phyloP scores from a whole-genome alignment of 768 basidiomycete genomes.

The Boletus reticulatus region DNA sequence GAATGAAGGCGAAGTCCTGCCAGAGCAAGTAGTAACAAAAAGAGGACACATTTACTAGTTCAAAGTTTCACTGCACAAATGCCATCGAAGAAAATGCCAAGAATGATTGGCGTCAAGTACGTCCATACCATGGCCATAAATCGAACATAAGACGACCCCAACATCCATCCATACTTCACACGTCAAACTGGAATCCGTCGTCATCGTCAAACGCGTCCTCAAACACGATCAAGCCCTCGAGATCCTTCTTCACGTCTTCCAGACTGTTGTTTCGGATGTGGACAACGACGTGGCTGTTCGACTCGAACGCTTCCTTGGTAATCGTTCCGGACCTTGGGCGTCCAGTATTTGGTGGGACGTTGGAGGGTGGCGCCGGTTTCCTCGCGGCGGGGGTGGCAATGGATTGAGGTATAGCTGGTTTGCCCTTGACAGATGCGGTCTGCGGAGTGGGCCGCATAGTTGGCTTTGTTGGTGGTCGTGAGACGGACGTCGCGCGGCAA shows the following conservation, averaged over 20 bases:
- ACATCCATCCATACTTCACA: constrained; percentile 10
- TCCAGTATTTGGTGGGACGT: background rate
- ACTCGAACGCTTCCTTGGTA: constrained; percentile 21
- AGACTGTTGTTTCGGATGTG: constrained; percentile 23
- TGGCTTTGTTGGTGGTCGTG: constrained; percentile 10
- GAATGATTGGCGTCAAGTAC: constrained; percentile 2
- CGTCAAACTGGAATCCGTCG: constrained; percentile 30
- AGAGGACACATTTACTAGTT: background rate
- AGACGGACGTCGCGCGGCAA: constrained; percentile 5
- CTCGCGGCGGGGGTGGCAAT: background rate
- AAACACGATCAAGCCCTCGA: constrained; percentile 30
- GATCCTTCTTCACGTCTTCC: constrained; percentile 30
- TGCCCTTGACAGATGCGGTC: constrained; percentile 6
- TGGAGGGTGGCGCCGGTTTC: background rate
- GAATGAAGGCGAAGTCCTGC: too few species aligned
- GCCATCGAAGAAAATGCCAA: constrained; percentile 4
- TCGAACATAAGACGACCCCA: background rate
- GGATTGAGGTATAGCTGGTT: background rate
- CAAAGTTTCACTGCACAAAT: constrained; percentile 7
- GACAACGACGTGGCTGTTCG: constrained; percentile 18
- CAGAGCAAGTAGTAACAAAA: too few species aligned
- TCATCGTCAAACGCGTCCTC: constrained; percentile 25
- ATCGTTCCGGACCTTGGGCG: constrained; percentile 27
- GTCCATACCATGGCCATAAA: constrained; percentile 16
- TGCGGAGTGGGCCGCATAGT: constrained; percentile 4